Evolutionary conservation across 495 filamentous ascomycete species (phyloP), one percentile per base, ranked within the genome.

Genomic region (Lichina pygmaea): DNA sequence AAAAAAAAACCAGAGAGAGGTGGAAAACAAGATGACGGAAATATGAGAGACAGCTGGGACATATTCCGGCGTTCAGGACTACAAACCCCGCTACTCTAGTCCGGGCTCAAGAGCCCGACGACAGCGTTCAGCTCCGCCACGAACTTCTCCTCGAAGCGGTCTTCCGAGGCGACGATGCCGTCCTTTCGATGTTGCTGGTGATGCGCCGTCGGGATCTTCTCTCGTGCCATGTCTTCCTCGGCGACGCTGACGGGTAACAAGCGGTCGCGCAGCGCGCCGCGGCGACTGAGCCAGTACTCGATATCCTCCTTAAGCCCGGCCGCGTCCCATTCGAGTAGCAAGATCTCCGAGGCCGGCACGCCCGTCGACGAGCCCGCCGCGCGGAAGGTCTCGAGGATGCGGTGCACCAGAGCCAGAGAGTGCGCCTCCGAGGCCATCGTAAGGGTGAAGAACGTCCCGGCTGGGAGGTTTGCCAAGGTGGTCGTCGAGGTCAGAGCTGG

Each of bases 351-450:
- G 8, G 71, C 65, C 32, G 77, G 68, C 12, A 77, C 55, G 0
- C 67, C 73, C 0, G 64, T 63, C 30, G 66, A 67, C 32, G 66
- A 58, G 33, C 74, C 76, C 8, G 69, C 68, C 34, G 67, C 59
- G 6, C 81, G 65, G 53, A 75, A 66, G 4, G 62, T 66, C 6
- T 63, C 63, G 0, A 93, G 60, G 10, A 86, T 75, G 33, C 66
- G 63, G 1, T 68, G 69, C 46, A 93, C 67, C 33, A 92, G 65
- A 9, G 80, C 72, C 1, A 93, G 67, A 0, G 72, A 76, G 53
- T 86, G 78, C 6, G 75, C 68, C 60, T 94, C 85, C 0, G 71
- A 72, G 32, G 75, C 71, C 51, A 79, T 71, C 43, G 71, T 63
- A 0, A 86, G 67, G 31, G 75, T 75, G 46, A 93, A 70, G 50